phyloP scores from a whole-genome alignment of 192 early-diverging fungal genomes.

The Entrophospora sp. region DNA sequence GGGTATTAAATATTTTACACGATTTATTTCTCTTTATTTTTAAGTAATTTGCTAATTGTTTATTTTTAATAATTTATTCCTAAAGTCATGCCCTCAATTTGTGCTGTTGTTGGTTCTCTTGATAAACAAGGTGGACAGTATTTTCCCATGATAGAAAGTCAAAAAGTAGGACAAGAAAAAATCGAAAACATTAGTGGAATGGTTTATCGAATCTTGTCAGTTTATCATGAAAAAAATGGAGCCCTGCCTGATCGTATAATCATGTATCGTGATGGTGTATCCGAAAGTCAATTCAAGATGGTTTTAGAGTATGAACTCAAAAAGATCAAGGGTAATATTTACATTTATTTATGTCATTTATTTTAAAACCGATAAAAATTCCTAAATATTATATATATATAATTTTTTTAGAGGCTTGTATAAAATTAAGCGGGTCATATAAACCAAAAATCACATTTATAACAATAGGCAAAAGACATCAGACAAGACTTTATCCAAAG shows the following conservation, averaged over 20 bases:
- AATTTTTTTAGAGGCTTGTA: conserved; percentile 40
- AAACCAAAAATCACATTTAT: conserved; percentile 70
- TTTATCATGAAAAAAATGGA: conserved; percentile 51
- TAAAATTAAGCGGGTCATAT: conserved; percentile 53
- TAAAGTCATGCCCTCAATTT: conserved; percentile 63
- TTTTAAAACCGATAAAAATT: conserved; percentile 17
- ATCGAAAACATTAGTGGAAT: conserved; percentile 58
- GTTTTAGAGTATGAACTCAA: conserved; percentile 63
- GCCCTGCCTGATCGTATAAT: conserved; percentile 58
- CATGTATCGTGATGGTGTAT: conserved; percentile 71
- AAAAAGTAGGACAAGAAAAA: conserved; percentile 41
- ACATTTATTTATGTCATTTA: not conserved
- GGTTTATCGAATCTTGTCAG: conserved; percentile 57
- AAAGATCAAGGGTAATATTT: conserved; percentile 35
- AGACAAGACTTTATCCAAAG: conserved; percentile 67
- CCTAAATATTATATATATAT: conserved; percentile 25
- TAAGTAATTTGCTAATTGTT: too few species aligned
- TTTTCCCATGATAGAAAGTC: conserved; percentile 30
- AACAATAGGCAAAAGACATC: conserved; percentile 77
- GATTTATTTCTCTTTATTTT: too few species aligned
- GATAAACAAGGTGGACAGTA: conserved; percentile 55
- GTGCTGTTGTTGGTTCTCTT: conserved; percentile 65
- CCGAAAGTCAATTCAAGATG: conserved; percentile 50
- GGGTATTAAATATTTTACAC: too few species aligned
- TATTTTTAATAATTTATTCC: conserved; percentile 12